phyloP scores from a whole-genome alignment of 208 protist species.

The Leishmania martiniquensis region DNA sequence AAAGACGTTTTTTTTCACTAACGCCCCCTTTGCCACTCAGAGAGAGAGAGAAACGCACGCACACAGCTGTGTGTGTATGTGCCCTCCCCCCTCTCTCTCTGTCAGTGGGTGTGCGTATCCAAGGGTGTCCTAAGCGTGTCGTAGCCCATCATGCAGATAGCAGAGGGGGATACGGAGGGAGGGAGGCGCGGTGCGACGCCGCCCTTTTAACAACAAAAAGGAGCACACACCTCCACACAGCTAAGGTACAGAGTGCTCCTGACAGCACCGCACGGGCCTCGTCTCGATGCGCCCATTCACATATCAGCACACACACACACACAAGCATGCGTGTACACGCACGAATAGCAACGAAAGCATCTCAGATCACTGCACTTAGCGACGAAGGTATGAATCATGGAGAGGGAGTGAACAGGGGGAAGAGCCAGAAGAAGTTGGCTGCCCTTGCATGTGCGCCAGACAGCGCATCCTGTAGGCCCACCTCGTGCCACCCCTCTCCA shows the following conservation, averaged over 20 bases:
- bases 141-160: constrained; percentile 17
- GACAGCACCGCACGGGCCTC: not conserved
- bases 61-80: not conserved
- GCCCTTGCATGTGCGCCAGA: not conserved
- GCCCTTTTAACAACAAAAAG: not conserved
- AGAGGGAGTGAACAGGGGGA: not conserved
- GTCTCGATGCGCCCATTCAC: not conserved
- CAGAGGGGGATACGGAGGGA: not conserved
- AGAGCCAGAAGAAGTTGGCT: not conserved
- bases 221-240: constrained; percentile 4
- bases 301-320: constrained; percentile 2
- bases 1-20: constrained; percentile 30
- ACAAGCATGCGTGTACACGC: constrained; percentile 6
- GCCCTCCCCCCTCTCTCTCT: no score
- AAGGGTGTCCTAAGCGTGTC: constrained; percentile 36
- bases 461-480: not conserved
- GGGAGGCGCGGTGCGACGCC: not conserved
- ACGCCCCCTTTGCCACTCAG: not conserved
- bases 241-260: not conserved
- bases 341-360: not conserved
- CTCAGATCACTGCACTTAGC: constrained; percentile 46
- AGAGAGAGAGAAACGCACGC: not conserved
- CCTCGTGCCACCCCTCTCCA: not conserved
- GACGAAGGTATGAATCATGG: constrained; percentile 21
- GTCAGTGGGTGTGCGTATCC: constrained; percentile 12